These are phyloP conservation scores for Torulaspora franciscae DNA, from an alignment of 805 yeast species.

Conservation along the genomic window DNA sequence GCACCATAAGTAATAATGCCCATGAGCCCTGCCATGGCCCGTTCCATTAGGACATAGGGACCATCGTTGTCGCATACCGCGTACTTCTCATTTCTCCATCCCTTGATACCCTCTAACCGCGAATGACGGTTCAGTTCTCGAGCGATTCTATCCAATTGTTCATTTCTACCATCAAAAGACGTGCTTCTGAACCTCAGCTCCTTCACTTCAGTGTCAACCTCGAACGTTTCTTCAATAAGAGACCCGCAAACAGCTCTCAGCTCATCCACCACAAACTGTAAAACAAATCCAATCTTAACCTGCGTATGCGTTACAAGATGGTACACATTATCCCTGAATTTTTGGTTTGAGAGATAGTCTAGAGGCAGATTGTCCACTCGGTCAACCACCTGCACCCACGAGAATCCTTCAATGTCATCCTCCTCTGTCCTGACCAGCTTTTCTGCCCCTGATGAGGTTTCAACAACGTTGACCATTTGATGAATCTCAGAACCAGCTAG, in stretches of 20 bases:
- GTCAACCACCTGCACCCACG: conserved; percentile 27
- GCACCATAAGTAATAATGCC: conserved; percentile 91
- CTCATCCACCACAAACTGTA: conserved; percentile 35
- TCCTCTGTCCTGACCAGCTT: conserved; percentile 24
- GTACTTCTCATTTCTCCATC: conserved; percentile 87
- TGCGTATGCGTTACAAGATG: conserved; percentile 38
- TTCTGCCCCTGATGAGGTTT: conserved; percentile 15
- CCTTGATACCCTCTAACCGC: conserved; percentile 42
- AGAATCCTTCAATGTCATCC: conserved; percentile 20
- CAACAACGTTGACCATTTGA: conserved; percentile 23
- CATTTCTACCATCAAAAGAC: conserved; percentile 30
- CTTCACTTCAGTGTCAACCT: conserved; percentile 28
- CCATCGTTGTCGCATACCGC: conserved; percentile 51
- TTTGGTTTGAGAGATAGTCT: conserved; percentile 16
- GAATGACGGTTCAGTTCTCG: conserved; percentile 36
- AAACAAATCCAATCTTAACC: conserved; percentile 38
- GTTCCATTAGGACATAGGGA: conserved; percentile 68
- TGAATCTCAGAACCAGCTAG: not conserved
- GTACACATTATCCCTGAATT: conserved; percentile 31
- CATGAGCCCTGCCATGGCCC: conserved; percentile 73
- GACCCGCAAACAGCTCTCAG: conserved; percentile 23
- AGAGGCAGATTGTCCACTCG: conserved; percentile 30
- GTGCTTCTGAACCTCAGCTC: conserved; percentile 32
- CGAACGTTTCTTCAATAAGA: conserved; percentile 26
- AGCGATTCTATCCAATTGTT: conserved; percentile 46